phyloP scores from a whole-genome alignment of 2,329 filamentous ascomycete genomes.

The Ceratocystis eucalypticola region DNA sequence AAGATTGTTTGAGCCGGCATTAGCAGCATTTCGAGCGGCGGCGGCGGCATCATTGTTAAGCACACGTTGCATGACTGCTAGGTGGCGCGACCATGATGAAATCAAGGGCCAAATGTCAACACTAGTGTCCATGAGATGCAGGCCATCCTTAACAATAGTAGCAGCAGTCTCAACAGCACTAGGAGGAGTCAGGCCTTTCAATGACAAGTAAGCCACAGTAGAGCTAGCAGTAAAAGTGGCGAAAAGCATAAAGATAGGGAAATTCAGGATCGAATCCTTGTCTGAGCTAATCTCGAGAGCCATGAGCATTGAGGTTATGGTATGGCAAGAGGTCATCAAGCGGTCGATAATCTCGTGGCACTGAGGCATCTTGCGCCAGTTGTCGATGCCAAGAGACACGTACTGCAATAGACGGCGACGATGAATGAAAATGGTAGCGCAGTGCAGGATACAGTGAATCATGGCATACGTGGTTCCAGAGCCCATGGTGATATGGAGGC shows the following conservation, averaged over 20 bases:
- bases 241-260: conserved; percentile 51
- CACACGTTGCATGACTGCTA: conserved; percentile 49
- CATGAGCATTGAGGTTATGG: conserved; percentile 41
- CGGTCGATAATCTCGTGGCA: conserved; percentile 41
- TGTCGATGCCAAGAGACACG: conserved; percentile 40
- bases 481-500: conserved; percentile 50
- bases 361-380: conserved; percentile 38
- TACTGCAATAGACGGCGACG: conserved; percentile 45
- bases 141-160: conserved; percentile 43
- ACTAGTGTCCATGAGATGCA: conserved; percentile 45
- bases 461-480: conserved; percentile 50
- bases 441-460: conserved; percentile 48
- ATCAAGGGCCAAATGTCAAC: conserved; percentile 48
- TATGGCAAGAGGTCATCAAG: conserved; percentile 46
- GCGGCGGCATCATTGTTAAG: conserved; percentile 39
- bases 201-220: conserved; percentile 47
- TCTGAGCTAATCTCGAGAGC: conserved; percentile 43
- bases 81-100: conserved; percentile 45
- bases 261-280: conserved; percentile 45
- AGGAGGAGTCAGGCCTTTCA: conserved; percentile 44
- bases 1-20: conserved; percentile 25
- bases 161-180: conserved; percentile 44
- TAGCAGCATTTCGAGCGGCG: conserved; percentile 23
- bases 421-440: conserved; percentile 47
- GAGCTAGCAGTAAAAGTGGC: conserved; percentile 48